Conservation (phyloP, 78 protist species). For the Neovahlkampfia damariscottae region DNA sequence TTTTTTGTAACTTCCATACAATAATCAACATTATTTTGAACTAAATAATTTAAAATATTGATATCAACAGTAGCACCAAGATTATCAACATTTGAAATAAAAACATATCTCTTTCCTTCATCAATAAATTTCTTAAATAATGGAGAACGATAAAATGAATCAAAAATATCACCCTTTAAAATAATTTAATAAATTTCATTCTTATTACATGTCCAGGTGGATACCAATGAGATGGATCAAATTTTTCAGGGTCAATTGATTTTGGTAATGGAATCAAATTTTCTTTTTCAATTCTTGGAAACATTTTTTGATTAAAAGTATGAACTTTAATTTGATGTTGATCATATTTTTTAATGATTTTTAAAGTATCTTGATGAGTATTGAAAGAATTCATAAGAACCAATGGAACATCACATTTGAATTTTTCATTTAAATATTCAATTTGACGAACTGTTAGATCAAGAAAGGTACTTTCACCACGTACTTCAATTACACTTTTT, state of each 20-base stretch:
- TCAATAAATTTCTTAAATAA: slow-evolving; percentile 13
- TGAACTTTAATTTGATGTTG: not conserved
- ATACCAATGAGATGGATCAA: slow-evolving; percentile 83
- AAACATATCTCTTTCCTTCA: slow-evolving; percentile 71
- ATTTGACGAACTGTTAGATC: slow-evolving; percentile 84
- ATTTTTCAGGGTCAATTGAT: not conserved
- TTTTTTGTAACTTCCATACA: slow-evolving; percentile 88
- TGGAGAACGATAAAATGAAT: not conserved
- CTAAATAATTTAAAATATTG: slow-evolving; percentile 26
- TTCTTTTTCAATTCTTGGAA: slow-evolving; percentile 73
- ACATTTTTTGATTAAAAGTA: slow-evolving; percentile 33
- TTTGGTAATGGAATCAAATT: slow-evolving; percentile 46
- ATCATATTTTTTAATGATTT: slow-evolving; percentile 44
- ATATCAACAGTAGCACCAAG: slow-evolving; percentile 93
- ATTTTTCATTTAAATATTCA: slow-evolving; percentile 23
- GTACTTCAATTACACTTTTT: slow-evolving; percentile 75
- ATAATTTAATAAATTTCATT: not conserved
- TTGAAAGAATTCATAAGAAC: slow-evolving; percentile 94
- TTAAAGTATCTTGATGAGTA: slow-evolving; percentile 74
- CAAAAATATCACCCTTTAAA: not conserved
- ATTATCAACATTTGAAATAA: slow-evolving; percentile 94
- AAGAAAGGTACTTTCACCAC: slow-evolving; percentile 67
- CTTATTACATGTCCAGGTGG: slow-evolving; percentile 39
- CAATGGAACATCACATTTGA: slow-evolving; percentile 51
- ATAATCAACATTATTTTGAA: not conserved